Evolutionary conservation across 2,329 filamentous ascomycete species (phyloP).

Genomic region (Peltaster fructicola): DNA sequence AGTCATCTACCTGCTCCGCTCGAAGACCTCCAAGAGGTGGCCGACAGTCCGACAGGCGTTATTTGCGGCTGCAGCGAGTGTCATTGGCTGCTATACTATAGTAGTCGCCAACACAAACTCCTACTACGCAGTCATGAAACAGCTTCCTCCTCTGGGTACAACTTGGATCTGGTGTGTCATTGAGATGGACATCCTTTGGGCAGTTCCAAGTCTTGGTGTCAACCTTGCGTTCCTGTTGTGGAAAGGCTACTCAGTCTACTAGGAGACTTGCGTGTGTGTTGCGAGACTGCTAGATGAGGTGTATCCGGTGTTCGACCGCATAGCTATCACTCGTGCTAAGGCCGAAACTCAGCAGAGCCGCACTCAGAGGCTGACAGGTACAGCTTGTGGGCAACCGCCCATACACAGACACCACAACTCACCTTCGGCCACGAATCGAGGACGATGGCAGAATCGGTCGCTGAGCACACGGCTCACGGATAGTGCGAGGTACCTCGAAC

Average conservation of each 20-base stretch:
- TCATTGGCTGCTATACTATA: constrained; percentile 61
- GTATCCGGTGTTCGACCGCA: too few relatives aligned
- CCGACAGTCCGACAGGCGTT: constrained; percentile 30
- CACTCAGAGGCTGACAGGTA: too few relatives aligned
- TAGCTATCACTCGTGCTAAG: too few relatives aligned
- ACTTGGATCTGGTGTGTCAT: constrained; percentile 89
- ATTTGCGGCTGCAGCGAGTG: constrained; percentile 45
- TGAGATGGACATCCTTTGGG: constrained; percentile 58
- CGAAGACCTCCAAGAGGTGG: constrained; percentile 24
- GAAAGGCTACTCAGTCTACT: constrained; percentile 29
- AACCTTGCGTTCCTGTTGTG: constrained; percentile 36
- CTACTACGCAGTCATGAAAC: constrained; percentile 84
- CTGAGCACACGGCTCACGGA: too few relatives aligned
- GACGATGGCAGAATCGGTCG: too few relatives aligned
- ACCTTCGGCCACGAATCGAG: too few relatives aligned
- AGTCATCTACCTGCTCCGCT: constrained; percentile 27
- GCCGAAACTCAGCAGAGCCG: too few relatives aligned
- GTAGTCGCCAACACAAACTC: constrained; percentile 60
- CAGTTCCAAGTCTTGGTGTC: constrained; percentile 36
- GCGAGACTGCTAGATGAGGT: too few relatives aligned
- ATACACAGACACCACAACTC: too few relatives aligned
- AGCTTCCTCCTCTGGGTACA: constrained; percentile 71
- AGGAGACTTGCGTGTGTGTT: too few relatives aligned
- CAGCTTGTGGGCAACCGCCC: too few relatives aligned
- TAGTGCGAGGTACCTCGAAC: too few relatives aligned